phyloP scores from a whole-genome alignment of 78 protist genomes.

The Isochrysis galbana region DNA sequence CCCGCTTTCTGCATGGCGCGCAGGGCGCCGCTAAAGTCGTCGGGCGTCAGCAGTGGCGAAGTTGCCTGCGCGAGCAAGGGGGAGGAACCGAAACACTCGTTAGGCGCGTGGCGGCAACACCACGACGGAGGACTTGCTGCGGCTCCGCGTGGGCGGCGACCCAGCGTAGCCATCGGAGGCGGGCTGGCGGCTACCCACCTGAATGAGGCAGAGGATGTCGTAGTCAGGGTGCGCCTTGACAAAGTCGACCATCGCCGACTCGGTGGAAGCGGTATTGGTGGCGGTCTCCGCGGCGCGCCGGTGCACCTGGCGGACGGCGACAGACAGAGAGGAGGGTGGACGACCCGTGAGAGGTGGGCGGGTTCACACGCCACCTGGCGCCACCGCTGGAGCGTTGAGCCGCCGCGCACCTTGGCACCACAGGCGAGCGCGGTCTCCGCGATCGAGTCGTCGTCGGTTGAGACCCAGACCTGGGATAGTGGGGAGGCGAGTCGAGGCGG shows the following conservation, averaged over 20 bases:
- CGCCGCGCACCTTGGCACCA: slow-evolving; percentile 8
- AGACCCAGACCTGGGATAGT: background rate
- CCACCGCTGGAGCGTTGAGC: too few species aligned
- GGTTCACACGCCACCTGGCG: too few species aligned
- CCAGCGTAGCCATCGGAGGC: too few species aligned
- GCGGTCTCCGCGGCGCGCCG: background rate
- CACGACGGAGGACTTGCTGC: too few species aligned
- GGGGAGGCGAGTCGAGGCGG: background rate
- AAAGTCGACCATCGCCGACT: slow-evolving; percentile 1
- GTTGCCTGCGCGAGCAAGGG: background rate
- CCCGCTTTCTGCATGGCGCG: background rate
- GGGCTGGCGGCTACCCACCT: too few species aligned
- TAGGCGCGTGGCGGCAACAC: too few species aligned
- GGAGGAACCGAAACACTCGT: too few species aligned
- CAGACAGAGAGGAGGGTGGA: too few species aligned
- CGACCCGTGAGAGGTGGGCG: too few species aligned
- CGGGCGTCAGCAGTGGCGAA: background rate
- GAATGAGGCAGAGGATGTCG: slow-evolving; percentile 11
- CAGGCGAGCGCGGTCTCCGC: background rate
- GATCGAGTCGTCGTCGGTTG: background rate
- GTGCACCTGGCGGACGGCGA: too few species aligned
- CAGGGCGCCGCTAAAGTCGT: background rate
- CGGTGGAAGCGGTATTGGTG: background rate
- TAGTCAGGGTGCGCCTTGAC: background rate
- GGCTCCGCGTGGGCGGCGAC: too few species aligned